These are phyloP conservation scores for Plectosphaerella plurivora DNA, from an alignment of 2,329 filamentous ascomycete genomes.

Conservation along the genomic window DNA sequence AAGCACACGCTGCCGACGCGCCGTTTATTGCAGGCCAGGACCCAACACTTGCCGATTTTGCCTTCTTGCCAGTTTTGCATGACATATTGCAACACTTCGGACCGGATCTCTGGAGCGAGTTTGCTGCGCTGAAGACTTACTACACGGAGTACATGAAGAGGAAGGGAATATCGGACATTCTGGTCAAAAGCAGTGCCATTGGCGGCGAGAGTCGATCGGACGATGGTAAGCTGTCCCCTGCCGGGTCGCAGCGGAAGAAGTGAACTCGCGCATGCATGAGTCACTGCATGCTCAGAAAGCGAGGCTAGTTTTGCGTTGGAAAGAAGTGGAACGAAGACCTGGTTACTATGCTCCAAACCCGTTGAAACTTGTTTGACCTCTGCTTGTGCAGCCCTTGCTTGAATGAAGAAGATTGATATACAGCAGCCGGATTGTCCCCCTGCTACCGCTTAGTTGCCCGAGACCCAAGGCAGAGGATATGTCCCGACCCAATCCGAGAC, in stretches of 20 bases:
- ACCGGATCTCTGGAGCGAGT: constrained; percentile 21
- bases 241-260: no score
- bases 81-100: constrained; percentile 32
- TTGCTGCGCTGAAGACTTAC: constrained; percentile 28
- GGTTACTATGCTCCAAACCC: no score
- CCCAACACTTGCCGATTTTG: constrained; percentile 48
- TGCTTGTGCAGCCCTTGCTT: no score
- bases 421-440: no score
- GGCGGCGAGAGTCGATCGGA: no score
- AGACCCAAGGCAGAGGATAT: constrained; percentile 66
- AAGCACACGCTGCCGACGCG: constrained; percentile 28
- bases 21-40: constrained; percentile 39
- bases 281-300: no score
- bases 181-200: constrained; percentile 3
- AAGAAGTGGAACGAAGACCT: no score
- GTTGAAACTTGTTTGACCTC: no score
- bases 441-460: background rate
- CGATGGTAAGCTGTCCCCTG: no score
- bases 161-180: constrained; percentile 14
- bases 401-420: no score
- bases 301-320: no score
- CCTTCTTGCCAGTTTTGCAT: constrained; percentile 52
- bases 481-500: constrained; percentile 76
- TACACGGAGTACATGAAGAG: constrained; percentile 24
- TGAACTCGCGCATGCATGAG: no score